Percentiles rank a stretch among this genome's conserved stretches.
phyloP scores from a whole-genome alignment of 2,329 filamentous ascomycete species.

The Thelonectria discophora region DNA sequence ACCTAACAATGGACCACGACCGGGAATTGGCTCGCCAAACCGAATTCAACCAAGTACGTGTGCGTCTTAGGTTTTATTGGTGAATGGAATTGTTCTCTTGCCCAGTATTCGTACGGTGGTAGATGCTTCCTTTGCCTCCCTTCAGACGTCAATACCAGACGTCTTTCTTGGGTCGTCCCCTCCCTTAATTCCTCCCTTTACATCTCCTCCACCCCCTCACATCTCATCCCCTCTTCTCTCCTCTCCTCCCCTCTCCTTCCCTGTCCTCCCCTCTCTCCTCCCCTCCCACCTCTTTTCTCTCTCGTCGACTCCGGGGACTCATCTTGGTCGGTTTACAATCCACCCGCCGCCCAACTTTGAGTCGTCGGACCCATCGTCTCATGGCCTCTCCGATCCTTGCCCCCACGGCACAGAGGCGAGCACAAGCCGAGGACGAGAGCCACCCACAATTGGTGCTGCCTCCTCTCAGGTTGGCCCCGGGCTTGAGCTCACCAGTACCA shows the following conservation, averaged over 20 bases:
- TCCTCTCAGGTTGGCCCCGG: slow-evolving; percentile 24
- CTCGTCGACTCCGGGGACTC: slow-evolving; percentile 35
- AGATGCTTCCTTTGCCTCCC: slow-evolving; percentile 20
- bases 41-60: background rate
- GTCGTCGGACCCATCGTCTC: background rate
- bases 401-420: background rate
- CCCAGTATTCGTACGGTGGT: slow-evolving; percentile 37
- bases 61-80: slow-evolving; percentile 10
- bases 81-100: slow-evolving; percentile 38
- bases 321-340: slow-evolving; percentile 35
- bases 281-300: background rate
- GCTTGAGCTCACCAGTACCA: background rate
- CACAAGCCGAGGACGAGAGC: slow-evolving; percentile 23
- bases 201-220: background rate
- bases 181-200: background rate
- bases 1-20: background rate
- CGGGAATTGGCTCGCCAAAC: background rate
- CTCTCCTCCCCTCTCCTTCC: background rate
- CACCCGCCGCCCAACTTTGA: slow-evolving; percentile 35
- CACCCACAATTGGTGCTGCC: slow-evolving; percentile 32
- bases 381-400: background rate
- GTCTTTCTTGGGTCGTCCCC: too few species aligned
- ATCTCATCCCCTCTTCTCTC: background rate
- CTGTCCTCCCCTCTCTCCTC: background rate
- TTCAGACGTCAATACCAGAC: too few species aligned